phyloP scores from a whole-genome alignment of 257 asterid species.

The Solanum paucissectum region DNA sequence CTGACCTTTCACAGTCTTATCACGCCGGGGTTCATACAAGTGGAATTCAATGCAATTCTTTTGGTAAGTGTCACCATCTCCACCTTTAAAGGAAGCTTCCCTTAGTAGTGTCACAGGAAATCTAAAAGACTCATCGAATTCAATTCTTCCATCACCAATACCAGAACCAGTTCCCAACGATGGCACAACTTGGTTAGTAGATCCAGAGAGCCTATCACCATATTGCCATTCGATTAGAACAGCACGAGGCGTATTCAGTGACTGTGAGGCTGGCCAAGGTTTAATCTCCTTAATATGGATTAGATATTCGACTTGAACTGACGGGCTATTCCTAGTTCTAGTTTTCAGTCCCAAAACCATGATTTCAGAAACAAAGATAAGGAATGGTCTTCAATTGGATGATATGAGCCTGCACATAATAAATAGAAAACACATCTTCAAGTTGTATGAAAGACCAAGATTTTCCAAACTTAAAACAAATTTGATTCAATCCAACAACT shows the following conservation, averaged over 20 bases:
- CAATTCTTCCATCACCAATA: slow-evolving; percentile 51
- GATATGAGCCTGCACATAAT: background rate
- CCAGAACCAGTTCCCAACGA: slow-evolving; percentile 16
- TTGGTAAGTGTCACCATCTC: slow-evolving; percentile 18
- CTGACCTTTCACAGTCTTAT: slow-evolving; percentile 49
- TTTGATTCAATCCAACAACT: background rate
- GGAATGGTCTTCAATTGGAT: background rate
- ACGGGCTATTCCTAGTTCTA: slow-evolving; percentile 38
- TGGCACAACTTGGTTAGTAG: slow-evolving; percentile 13
- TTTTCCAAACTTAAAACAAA: background rate
- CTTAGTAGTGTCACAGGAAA: slow-evolving; percentile 39
- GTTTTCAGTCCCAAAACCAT: slow-evolving; percentile 79
- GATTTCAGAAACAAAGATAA: slow-evolving; percentile 11
- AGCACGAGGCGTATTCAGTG: slow-evolving; percentile 51
- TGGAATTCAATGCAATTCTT: slow-evolving; percentile 68
- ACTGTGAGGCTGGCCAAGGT: slow-evolving; percentile 83
- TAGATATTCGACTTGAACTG: slow-evolving; percentile 37
- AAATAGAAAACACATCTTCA: background rate
- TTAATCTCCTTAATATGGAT: slow-evolving; percentile 51
- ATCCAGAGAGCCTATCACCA: slow-evolving; percentile 47
- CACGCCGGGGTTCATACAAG: slow-evolving; percentile 65
- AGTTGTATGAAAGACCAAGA: background rate
- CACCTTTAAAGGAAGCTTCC: slow-evolving; percentile 28
- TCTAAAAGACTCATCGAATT: slow-evolving; percentile 52
- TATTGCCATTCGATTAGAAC: slow-evolving; percentile 74